Base-by-base conservation (phyloP, 768 basidiomycete genomes). In the Amanita muscaria region DNA sequence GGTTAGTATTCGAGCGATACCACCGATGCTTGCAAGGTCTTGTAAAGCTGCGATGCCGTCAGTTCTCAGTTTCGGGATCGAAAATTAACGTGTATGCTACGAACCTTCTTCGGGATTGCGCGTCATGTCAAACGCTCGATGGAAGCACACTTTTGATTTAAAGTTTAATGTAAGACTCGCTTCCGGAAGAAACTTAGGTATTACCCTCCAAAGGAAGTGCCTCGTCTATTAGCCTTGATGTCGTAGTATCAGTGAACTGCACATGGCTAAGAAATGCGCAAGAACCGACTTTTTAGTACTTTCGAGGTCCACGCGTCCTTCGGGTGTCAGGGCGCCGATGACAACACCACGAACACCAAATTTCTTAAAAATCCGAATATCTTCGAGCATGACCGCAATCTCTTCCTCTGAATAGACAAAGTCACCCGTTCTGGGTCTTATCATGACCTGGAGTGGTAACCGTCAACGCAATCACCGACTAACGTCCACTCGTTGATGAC, bases 81-180 rank as follows among this genome's bases (percentile, higher is more conserved):
- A 5, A 15, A 14, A 23, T 9, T 9, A 37, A 10, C 22, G 33
- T 18, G 19, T 35, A 15, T 18, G 18, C 4, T 34, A 53, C 56
- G 30, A 51, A 79, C 84, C 82, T 61, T 72, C 64, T 32, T 68
- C 60, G 3, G 72, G 55, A 51, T 81, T 69, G 39, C 59, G 58
- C 11, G 76, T 73, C 82, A 89, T 78, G 52, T 88, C 87, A 50
- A 88, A 80, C 23, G 85, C 86, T 44, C 85, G 68, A 55, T 88
- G 85, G 58, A 88, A 87, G 51, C 82, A 85, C 33, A 83, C 86
- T 87, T 33, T 25, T 15, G n/a, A 48, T 36, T 34, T 9, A 27
- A 40, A 24, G 36, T 33, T 12, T 30, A 37, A 25, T 19, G 24
- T 30, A 38, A 35, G n/a, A 33, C 14, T 22, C 21, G 21, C 24